Percentiles rank a stretch among this genome's conserved stretches.
Evolutionary conservation across 345 rosid species (phyloP).

Genomic region (Camelina sativa): DNA sequence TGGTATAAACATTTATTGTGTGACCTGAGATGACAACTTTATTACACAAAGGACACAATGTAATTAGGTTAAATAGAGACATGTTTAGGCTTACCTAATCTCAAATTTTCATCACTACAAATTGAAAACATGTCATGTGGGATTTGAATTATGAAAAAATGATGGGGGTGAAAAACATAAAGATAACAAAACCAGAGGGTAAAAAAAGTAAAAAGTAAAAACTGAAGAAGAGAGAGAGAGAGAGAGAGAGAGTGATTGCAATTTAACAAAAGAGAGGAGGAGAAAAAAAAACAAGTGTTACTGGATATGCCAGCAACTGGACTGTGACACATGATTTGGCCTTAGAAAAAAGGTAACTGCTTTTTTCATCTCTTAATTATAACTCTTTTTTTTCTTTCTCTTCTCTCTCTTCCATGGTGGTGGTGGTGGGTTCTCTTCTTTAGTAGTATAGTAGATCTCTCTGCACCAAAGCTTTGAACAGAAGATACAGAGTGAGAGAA

Average conservation of each 20-base stretch:
- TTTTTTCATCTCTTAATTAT: constrained; percentile 53
- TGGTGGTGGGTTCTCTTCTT: constrained; percentile 45
- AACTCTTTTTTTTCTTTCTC: constrained; percentile 25
- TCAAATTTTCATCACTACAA: background rate
- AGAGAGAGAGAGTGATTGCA: constrained; percentile 10
- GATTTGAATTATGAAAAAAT: background rate
- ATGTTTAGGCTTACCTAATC: constrained; percentile 26
- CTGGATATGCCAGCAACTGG: constrained; percentile 49
- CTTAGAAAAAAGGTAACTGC: constrained; percentile 46
- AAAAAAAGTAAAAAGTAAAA: background rate
- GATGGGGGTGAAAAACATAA: constrained; percentile 24
- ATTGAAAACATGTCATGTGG: background rate
- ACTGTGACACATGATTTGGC: constrained; percentile 67
- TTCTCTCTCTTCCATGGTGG: constrained; percentile 46
- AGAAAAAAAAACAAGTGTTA: constrained; percentile 45
- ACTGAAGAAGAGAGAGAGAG: background rate
- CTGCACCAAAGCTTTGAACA: constrained; percentile 49
- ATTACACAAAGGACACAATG: constrained; percentile 32
- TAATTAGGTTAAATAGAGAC: background rate
- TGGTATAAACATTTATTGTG: constrained; percentile 38
- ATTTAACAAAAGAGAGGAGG: constrained; percentile 14
- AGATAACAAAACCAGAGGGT: constrained; percentile 18
- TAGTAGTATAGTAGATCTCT: constrained; percentile 47
- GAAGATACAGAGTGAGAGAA: constrained; percentile 48
- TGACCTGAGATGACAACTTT: constrained; percentile 18